A percentile compares a stretch with the other conserved stretches of the same genome.
Conservation (phyloP, 2,329 filamentous ascomycete genomes). For the Claviceps cyperi region DNA sequence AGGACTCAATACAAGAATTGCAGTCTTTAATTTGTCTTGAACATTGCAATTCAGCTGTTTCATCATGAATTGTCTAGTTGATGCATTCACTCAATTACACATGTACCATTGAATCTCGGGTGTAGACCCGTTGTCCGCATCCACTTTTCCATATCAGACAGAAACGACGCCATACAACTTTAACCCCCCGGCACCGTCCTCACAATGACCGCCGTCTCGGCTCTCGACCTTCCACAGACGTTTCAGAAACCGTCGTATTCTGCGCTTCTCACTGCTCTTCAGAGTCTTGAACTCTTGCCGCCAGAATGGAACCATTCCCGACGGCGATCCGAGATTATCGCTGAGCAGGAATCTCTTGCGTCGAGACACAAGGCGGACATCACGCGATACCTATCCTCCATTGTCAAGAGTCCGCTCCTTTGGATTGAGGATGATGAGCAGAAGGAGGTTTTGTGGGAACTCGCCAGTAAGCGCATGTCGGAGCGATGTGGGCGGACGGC, state of each 20-base stretch:
- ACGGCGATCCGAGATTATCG: constrained; percentile 26
- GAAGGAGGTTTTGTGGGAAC: constrained; percentile 59
- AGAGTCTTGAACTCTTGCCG: constrained; percentile 50
- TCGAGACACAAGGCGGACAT: constrained; percentile 34
- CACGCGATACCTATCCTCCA: constrained; percentile 51
- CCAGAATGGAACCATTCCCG: constrained; percentile 47
- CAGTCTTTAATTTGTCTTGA: neutral
- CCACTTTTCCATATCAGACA: neutral
- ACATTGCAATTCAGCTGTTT: neutral
- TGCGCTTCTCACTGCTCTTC: constrained; percentile 50
- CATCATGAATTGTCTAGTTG: neutral
- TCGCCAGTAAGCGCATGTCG: constrained; percentile 64
- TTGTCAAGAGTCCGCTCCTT: constrained; percentile 49
- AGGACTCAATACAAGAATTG: neutral
- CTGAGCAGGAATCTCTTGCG: constrained; percentile 26
- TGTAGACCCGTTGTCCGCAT: neutral
- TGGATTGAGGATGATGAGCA: constrained; percentile 57
- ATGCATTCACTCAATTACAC: neutral
- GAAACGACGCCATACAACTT: neutral
- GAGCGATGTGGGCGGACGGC: constrained; percentile 66
- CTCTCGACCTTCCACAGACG: constrained; percentile 61
- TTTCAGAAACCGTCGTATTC: constrained; percentile 59
- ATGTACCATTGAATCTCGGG: neutral
- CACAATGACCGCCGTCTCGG: constrained; percentile 10
- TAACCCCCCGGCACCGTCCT: neutral